These are phyloP conservation scores for Leucocoprinus sp. DNA, from an alignment of 768 basidiomycete genomes.

Conservation along the genomic window DNA sequence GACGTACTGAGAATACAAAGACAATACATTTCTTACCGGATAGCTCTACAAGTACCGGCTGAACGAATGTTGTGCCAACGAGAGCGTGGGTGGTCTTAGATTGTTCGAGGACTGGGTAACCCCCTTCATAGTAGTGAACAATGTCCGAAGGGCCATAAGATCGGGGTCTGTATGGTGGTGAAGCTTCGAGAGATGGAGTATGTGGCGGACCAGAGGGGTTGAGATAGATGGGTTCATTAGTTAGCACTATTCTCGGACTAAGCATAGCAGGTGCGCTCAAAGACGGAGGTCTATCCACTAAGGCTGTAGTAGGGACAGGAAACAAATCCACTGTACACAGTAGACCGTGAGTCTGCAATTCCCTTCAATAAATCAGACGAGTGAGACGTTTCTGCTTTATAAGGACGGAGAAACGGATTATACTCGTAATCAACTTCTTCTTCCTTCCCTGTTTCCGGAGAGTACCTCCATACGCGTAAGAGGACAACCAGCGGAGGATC, in stretches of 20 bases:
- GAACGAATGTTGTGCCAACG: conserved; percentile 55
- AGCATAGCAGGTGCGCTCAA: conserved; percentile 7
- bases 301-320: conserved; percentile 35
- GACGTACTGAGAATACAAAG: conserved; percentile 57
- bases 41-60: conserved; percentile 46
- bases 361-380: conserved; percentile 30
- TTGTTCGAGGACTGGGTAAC: conserved; percentile 34
- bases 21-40: conserved; percentile 47
- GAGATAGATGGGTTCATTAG: conserved; percentile 8
- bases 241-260: not conserved
- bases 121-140: conserved; percentile 32
- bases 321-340: conserved; percentile 76
- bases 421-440: conserved; percentile 42
- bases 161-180: conserved; percentile 7
- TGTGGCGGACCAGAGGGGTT: conserved; percentile 11
- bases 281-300: conserved; percentile 3
- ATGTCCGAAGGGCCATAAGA: conserved; percentile 24
- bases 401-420: conserved; percentile 12
- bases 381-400: conserved; percentile 8
- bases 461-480: conserved; percentile 40
- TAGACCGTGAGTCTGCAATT: conserved; percentile 55
- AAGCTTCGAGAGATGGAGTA: conserved; percentile 2
- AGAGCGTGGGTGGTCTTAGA: conserved; percentile 45
- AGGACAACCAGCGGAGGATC: conserved; percentile 61
- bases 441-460: conserved; percentile 28